Evolutionary conservation across 163 green algal species (phyloP).

Genomic region (Coccomyxa subellipsoidea): DNA sequence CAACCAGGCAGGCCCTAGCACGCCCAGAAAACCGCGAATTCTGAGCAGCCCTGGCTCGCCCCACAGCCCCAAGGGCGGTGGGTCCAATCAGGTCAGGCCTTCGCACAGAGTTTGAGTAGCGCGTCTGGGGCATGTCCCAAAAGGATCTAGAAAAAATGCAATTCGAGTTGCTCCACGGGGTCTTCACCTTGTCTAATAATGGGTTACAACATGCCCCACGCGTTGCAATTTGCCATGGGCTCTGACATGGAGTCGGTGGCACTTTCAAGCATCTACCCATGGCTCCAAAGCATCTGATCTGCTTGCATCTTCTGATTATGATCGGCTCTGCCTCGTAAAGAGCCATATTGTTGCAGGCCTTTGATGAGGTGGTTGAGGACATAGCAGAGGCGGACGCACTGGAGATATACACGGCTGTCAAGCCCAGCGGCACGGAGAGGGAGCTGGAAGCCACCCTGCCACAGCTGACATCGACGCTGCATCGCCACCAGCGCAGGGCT

Average conservation of each 20-base stretch:
- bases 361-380: neutral
- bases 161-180: no score
- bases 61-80: neutral
- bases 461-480: constrained; percentile 51
- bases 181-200: no score
- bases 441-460: constrained; percentile 24
- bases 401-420: constrained; percentile 54
- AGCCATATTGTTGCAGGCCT: neutral
- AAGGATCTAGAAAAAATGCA: neutral
- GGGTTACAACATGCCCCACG: no score
- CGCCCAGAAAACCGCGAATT: neutral
- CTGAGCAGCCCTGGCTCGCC: constrained; percentile 1
- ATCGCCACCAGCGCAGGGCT: constrained; percentile 71
- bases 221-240: no score
- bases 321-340: no score
- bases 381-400: constrained; percentile 32
- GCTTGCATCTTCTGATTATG: no score
- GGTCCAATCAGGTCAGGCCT: neutral
- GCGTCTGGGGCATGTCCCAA: neutral
- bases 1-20: neutral
- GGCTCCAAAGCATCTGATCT: no score
- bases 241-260: no score
- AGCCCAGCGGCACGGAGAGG: constrained; percentile 49
- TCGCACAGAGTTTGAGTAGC: no score
- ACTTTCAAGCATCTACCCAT: no score